These are phyloP conservation scores for Colletotrichum tabaci DNA, from an alignment of 2,329 filamentous ascomycete species.

Conservation along the genomic window DNA sequence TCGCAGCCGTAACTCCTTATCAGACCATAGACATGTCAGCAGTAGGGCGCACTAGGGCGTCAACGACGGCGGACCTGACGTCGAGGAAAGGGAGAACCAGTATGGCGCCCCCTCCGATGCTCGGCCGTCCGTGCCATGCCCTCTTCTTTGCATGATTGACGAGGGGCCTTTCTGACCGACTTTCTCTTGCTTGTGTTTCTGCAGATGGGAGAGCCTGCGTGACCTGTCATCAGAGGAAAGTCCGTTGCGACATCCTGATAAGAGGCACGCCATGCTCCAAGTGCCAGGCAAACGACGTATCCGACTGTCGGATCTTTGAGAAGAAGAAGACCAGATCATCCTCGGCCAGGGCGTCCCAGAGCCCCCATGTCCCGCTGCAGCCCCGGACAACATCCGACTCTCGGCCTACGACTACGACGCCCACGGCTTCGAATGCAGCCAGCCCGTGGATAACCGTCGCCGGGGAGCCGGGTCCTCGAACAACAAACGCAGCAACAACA, in stretches of 20 bases:
- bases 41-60: constrained; percentile 18
- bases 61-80: background rate
- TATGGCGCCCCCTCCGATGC: constrained; percentile 26
- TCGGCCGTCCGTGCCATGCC: background rate
- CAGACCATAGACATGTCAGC: constrained; percentile 13
- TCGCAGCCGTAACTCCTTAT: background rate
- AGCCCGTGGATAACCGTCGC: constrained; percentile 18
- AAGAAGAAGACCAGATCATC: constrained; percentile 63
- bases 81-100: constrained; percentile 35
- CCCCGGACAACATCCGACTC: constrained; percentile 54
- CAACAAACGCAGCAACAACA: constrained; percentile 32
- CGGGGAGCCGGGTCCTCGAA: background rate
- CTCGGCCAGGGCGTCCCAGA: constrained; percentile 49
- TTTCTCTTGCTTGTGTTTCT: background rate
- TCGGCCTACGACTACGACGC: constrained; percentile 46
- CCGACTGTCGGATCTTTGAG: constrained; percentile 63
- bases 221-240: constrained; percentile 65
- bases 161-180: constrained; percentile 1
- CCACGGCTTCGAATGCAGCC: constrained; percentile 43
- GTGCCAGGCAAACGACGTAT: constrained; percentile 58
- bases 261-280: constrained; percentile 65
- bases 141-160: background rate
- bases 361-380: constrained; percentile 58
- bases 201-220: constrained; percentile 60
- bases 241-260: constrained; percentile 64